Conservation (phyloP, 805 yeast species). For the Saccharomycodes ludwigii region DNA sequence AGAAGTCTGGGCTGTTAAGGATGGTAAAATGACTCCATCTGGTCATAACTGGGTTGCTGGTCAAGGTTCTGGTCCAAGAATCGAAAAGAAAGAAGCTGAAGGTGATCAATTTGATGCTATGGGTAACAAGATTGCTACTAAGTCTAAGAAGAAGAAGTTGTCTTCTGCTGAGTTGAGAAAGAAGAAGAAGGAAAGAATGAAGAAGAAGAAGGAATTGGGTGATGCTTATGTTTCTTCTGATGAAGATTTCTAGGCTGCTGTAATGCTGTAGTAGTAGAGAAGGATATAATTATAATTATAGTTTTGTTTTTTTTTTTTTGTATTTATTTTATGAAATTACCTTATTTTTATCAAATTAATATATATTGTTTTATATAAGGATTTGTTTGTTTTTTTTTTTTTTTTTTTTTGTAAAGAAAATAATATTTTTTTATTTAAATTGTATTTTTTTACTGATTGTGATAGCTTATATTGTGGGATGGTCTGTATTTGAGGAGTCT, state of each 20-base stretch:
- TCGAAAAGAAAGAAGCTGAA: constrained; percentile 90
- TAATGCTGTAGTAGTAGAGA: too few species aligned
- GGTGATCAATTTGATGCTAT: constrained; percentile 99
- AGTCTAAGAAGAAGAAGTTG: constrained; percentile 93
- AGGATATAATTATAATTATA: too few species aligned
- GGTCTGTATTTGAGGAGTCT: too few species aligned
- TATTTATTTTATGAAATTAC: too few species aligned
- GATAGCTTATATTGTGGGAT: too few species aligned
- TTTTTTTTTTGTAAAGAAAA: constrained; percentile 4
- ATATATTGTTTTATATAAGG: constrained; percentile 7
- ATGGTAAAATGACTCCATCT: constrained; percentile 99
- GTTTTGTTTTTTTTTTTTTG: constrained; percentile 2
- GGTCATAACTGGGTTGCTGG: constrained; percentile 99
- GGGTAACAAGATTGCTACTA: constrained; percentile 98
- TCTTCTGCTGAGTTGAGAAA: constrained; percentile 99
- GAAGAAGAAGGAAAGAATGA: constrained; percentile 99
- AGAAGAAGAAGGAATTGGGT: constrained; percentile 99
- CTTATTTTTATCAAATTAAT: constrained; percentile 2
- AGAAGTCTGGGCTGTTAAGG: constrained; percentile 99
- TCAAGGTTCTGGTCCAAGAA: constrained; percentile 99
- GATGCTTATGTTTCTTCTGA: constrained; percentile 98
- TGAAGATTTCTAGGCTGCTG: constrained; percentile 54
- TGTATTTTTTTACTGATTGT: too few species aligned
- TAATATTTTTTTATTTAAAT: too few species aligned
- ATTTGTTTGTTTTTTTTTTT: constrained; percentile 2